Conservation (phyloP, 495 filamentous ascomycete species). For the Aspergillus ellipticus region DNA sequence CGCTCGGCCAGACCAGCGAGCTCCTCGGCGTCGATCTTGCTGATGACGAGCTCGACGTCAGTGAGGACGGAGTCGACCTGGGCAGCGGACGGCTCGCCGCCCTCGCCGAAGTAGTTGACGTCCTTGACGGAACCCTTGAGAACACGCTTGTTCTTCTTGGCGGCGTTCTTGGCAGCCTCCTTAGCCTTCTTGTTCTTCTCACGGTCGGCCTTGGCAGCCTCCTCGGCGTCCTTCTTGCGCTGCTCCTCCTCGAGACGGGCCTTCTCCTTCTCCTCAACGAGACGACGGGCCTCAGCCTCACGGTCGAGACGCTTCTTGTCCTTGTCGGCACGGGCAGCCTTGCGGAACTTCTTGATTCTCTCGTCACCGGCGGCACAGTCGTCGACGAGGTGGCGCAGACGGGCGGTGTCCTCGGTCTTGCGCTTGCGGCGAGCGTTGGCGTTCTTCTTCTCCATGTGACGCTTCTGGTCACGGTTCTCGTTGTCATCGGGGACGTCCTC, state of each 20-base stretch:
- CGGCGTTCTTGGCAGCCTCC: conserved; percentile 93
- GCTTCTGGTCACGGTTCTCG: conserved; percentile 98
- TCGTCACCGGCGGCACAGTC: conserved; percentile 77
- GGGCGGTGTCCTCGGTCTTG: conserved; percentile 94
- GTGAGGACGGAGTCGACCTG: conserved; percentile 77
- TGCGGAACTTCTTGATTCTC: conserved; percentile 93
- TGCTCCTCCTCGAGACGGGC: conserved; percentile 75
- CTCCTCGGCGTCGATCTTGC: conserved; percentile 86
- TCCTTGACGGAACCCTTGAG: conserved; percentile 90
- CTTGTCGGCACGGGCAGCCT: conserved; percentile 85
- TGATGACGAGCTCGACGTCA: conserved; percentile 84
- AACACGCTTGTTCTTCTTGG: conserved; percentile 99
- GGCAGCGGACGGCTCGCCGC: conserved; percentile 62
- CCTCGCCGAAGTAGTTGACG: conserved; percentile 75
- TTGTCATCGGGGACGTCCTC: conserved; percentile 98
- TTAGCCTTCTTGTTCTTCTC: conserved; percentile 93
- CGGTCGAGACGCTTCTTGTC: conserved; percentile 88
- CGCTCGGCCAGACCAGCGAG: conserved; percentile 73
- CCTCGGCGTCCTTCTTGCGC: conserved; percentile 76
- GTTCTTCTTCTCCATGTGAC: conserved; percentile 96
- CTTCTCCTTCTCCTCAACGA: conserved; percentile 71
- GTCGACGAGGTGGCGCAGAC: conserved; percentile 84
- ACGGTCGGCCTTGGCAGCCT: conserved; percentile 73
- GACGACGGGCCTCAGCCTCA: conserved; percentile 85
- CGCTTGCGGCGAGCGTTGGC: conserved; percentile 95